These are phyloP conservation scores for Leccinum aurantiacum DNA, from an alignment of 768 basidiomycete genomes.

Conservation along the genomic window DNA sequence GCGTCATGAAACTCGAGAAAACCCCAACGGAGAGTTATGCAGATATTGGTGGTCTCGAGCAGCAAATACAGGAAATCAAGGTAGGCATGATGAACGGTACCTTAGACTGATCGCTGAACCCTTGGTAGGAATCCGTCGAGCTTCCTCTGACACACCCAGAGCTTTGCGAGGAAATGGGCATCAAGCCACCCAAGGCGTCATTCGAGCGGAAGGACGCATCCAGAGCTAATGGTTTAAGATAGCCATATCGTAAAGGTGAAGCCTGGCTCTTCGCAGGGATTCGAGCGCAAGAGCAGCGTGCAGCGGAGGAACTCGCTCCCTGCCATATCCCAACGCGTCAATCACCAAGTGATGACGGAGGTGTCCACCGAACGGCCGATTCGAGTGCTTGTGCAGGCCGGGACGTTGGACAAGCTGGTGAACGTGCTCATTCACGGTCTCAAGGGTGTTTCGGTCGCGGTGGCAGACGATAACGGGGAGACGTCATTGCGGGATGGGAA, in stretches of 20 bases:
- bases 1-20: conserved; percentile 98
- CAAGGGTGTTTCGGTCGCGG: conserved; percentile 72
- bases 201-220: too few relatives aligned
- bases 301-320: conserved; percentile 78
- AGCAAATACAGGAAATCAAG: conserved; percentile 99
- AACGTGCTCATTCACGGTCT: conserved; percentile 77
- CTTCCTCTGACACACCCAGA: conserved; percentile 97
- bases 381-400: conserved; percentile 75
- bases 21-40: conserved; percentile 99
- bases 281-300: conserved; percentile 77
- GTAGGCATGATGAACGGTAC: conserved; percentile 37
- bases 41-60: conserved; percentile 95
- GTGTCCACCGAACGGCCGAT: conserved; percentile 68
- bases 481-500: conserved; percentile 74
- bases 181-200: conserved; percentile 99
- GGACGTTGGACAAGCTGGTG: conserved; percentile 72
- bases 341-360: conserved; percentile 58
- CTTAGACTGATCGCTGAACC: not conserved
- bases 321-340: conserved; percentile 64
- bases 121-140: conserved; percentile 88
- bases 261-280: conserved; percentile 60
- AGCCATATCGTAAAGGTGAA: too few relatives aligned
- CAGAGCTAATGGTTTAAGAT: too few relatives aligned
- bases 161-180: conserved; percentile 99
- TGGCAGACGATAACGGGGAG: conserved; percentile 86